Evolutionary conservation across 352 stramenopile species (phyloP).

Genomic region (Pythium pyrilobum): DNA sequence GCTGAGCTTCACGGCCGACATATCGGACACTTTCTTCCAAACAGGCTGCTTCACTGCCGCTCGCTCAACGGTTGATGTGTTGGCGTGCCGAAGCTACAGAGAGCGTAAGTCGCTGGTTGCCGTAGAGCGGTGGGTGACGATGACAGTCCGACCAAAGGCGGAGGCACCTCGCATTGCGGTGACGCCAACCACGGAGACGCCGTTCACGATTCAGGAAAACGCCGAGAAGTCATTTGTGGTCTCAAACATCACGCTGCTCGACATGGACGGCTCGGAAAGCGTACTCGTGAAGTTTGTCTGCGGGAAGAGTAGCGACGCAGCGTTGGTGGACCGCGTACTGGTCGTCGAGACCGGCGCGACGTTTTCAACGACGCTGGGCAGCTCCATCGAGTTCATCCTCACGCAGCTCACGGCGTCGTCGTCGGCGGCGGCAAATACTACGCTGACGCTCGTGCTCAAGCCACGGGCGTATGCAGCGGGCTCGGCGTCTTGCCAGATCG

Average conservation of each 20-base stretch:
- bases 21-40: slow-evolving; percentile 8
- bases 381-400: not conserved
- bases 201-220: slow-evolving; percentile 9
- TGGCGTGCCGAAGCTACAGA: slow-evolving; percentile 9
- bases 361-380: not conserved
- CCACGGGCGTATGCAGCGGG: slow-evolving; percentile 6
- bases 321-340: not conserved
- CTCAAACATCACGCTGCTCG: slow-evolving; percentile 8
- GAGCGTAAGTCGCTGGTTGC: slow-evolving; percentile 16
- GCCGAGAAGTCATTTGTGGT: not conserved
- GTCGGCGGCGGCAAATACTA: not conserved
- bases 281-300: slow-evolving; percentile 1
- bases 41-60: slow-evolving; percentile 2
- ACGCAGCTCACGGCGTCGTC: not conserved
- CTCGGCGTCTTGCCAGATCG: not conserved
- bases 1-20: slow-evolving; percentile 7
- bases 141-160: slow-evolving; percentile 9
- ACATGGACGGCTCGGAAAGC: slow-evolving; percentile 9
- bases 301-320: not conserved
- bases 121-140: not conserved
- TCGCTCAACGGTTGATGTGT: slow-evolving; percentile 1
- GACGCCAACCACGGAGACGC: not conserved
- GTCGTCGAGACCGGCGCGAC: not conserved
- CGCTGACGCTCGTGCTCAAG: not conserved
- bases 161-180: slow-evolving; percentile 8